phyloP scores from a whole-genome alignment of 108 stramenopile genomes.

The Skeletonema tropicum region DNA sequence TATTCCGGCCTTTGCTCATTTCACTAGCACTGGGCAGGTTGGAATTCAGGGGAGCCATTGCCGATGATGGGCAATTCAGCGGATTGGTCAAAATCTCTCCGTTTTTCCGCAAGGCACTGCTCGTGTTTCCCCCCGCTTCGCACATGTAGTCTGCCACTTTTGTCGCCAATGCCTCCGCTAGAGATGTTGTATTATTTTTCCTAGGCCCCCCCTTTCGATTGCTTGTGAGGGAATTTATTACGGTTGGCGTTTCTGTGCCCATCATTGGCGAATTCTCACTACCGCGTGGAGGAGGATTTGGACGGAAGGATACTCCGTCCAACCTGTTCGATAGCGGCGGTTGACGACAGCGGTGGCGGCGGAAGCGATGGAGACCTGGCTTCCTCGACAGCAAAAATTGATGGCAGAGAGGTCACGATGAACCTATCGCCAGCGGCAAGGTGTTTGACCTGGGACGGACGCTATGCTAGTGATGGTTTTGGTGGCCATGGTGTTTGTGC shows the following conservation, averaged over 20 bases:
- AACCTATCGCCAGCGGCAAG: neutral
- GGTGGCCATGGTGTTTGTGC: neutral
- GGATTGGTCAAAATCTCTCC: neutral
- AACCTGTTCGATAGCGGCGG: neutral
- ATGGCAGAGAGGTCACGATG: neutral
- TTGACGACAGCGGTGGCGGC: neutral
- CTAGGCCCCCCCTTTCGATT: neutral
- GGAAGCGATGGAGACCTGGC: slow-evolving; percentile 5
- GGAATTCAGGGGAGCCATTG: slow-evolving; percentile 2
- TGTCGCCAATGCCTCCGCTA: slow-evolving; percentile 32
- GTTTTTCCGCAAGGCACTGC: neutral
- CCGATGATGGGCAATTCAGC: neutral
- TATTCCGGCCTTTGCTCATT: neutral
- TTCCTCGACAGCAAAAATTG: neutral
- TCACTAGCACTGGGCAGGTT: slow-evolving; percentile 3
- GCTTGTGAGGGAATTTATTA: slow-evolving; percentile 26
- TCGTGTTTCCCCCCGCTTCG: slow-evolving; percentile 2
- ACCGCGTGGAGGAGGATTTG: neutral
- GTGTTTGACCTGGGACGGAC: neutral
- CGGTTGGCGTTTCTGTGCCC: neutral
- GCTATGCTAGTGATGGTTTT: neutral
- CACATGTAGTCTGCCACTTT: slow-evolving; percentile 33
- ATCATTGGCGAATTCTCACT: slow-evolving; percentile 8
- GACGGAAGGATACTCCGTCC: neutral
- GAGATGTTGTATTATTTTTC: slow-evolving; percentile 13